These are phyloP conservation scores for Kalmanozyma brasiliensis DNA, from an alignment of 1,284 basidiomycete species.

Conservation along the genomic window DNA sequence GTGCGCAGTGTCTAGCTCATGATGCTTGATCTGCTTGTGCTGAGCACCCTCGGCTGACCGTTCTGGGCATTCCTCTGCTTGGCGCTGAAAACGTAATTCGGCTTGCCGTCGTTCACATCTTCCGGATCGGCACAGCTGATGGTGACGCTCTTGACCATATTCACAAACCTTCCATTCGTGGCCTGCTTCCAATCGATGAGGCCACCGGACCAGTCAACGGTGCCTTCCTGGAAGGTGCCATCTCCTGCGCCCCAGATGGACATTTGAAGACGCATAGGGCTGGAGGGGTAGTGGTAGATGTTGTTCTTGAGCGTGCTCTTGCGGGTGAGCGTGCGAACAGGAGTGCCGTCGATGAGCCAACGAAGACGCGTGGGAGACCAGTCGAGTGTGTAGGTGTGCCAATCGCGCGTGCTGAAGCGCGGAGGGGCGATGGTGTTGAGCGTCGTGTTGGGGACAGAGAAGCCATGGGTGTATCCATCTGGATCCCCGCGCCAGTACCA, in stretches of 20 bases:
- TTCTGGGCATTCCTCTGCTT: conserved; percentile 26
- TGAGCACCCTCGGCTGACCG: conserved; percentile 31
- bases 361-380: conserved; percentile 50
- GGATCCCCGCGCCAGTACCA: conserved; percentile 37
- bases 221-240: conserved; percentile 34
- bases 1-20: conserved; percentile 6
- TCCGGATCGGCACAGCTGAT: conserved; percentile 43
- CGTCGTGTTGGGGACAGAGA: conserved; percentile 4
- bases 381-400: conserved; percentile 52
- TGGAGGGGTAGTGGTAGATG: conserved; percentile 46
- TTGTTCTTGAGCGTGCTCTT: conserved; percentile 27
- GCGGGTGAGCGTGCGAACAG: conserved; percentile 48
- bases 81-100: conserved; percentile 34
- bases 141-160: conserved; percentile 33
- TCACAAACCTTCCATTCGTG: conserved; percentile 30
- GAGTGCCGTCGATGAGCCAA: conserved; percentile 49
- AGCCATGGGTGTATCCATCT: conserved; percentile 46
- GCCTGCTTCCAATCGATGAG: conserved; percentile 52
- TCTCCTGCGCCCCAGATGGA: conserved; percentile 55
- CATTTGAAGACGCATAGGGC: conserved; percentile 50
- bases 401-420: conserved; percentile 19
- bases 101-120: conserved; percentile 20
- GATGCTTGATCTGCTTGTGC: conserved; percentile 21
- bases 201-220: conserved; percentile 51
- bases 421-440: conserved; percentile 20